Evolutionary conservation across 2,329 filamentous ascomycete species (phyloP).

Genomic region (Pseudogymnoascus sp.): DNA sequence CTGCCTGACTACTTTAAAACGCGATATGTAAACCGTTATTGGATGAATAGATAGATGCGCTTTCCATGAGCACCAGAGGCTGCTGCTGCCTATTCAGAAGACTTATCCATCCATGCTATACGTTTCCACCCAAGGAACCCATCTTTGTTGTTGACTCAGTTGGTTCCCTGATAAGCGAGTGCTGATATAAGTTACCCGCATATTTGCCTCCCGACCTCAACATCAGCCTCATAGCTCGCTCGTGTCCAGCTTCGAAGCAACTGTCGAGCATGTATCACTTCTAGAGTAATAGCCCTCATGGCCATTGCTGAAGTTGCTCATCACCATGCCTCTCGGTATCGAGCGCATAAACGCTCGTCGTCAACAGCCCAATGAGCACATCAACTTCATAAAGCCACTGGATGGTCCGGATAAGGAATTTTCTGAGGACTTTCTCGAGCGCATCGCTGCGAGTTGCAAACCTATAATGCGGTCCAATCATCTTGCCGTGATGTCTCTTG

Average conservation of each 20-base stretch:
- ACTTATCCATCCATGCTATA: background rate
- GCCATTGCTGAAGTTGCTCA: background rate
- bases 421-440: conserved; percentile 63
- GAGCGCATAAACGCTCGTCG: conserved; percentile 69
- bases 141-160: background rate
- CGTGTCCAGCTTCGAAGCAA: background rate
- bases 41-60: background rate
- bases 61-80: background rate
- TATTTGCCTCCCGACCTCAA: conserved; percentile 2
- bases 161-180: conserved; percentile 5
- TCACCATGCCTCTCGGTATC: conserved; percentile 66
- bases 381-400: conserved; percentile 79
- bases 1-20: background rate
- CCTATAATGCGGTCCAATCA: conserved; percentile 63
- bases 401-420: conserved; percentile 53
- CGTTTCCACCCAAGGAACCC: background rate
- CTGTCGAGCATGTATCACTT: conserved; percentile 1
- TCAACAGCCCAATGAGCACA: conserved; percentile 66
- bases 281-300: background rate
- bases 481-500: conserved; percentile 60
- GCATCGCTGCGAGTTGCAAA: conserved; percentile 70
- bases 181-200: conserved; percentile 4
- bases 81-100: background rate
- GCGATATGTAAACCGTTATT: background rate
- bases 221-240: background rate